Evolutionary conservation across 2,329 filamentous ascomycete species (phyloP), one percentile per base, ranked within the genome.

Genomic region (Apiospora hydei): DNA sequence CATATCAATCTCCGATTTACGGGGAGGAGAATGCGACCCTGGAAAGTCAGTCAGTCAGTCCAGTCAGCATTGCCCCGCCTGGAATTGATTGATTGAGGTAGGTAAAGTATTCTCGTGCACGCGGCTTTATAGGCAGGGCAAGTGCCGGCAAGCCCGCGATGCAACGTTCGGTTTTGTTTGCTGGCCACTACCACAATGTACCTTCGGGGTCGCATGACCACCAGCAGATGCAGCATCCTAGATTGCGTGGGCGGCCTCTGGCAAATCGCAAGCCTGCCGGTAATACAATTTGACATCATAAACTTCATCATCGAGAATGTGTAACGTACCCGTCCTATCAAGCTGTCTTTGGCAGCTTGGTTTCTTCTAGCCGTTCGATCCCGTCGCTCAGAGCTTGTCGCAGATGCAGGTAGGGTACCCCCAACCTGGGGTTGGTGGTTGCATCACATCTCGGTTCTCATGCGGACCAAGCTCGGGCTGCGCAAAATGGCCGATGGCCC

Each of bases 401-500:
- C 57, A 64, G 34, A 64, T 64, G 57, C 57, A 64, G 57, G 57
- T 64, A 64, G 57, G 57, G 57, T 41, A 64, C 34, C 57, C 30
- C 57, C 21, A 64, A 64, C 8, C 26, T 61, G 57, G 57, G 57
- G 30, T 6, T n/a, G 34, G 34, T 64, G 57, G 57, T 64, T 64
- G 57, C 34, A 64, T 64, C 18, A 64, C 57, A 64, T 64, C 57
- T 64, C 57, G 57, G 57, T 41, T 64, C 18, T 41, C 57, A 64
- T 64, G 57, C 34, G 57, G 57, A 41, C n/a, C 57, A 41, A 64
- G 41, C 57, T 41, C 34, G 18, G 30, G 8, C 34, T 64, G 34
- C 57, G 21, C 18, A 41, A 34, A 64, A 18, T 30, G 34, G 21
- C 57, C n/a, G 57, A 14, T 41, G 30, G 8, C 13, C 34, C 14